These are phyloP conservation scores for Mortierella alpina DNA, from an alignment of 192 early-diverging fungal species.

Conservation along the genomic window DNA sequence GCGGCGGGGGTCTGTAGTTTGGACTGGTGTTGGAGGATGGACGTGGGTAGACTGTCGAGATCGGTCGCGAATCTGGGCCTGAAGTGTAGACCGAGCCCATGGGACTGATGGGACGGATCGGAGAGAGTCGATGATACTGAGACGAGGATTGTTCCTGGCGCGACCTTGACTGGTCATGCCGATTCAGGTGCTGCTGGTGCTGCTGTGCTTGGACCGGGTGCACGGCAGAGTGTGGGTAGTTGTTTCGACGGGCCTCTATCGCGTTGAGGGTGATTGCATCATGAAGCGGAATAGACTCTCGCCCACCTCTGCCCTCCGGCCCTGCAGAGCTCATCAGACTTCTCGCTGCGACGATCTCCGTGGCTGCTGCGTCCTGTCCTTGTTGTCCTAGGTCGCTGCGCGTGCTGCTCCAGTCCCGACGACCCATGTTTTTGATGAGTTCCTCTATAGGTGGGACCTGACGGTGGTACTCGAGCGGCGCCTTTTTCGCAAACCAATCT, in stretches of 20 bases:
- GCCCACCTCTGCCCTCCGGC: background rate
- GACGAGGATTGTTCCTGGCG: background rate
- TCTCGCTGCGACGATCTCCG: constrained; percentile 4
- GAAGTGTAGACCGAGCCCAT: background rate
- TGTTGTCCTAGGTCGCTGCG: background rate
- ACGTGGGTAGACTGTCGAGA: background rate
- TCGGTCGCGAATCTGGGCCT: background rate
- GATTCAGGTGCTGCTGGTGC: background rate
- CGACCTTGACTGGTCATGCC: background rate
- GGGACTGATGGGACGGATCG: constrained; percentile 14
- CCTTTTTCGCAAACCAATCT: constrained; percentile 31
- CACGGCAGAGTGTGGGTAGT: too few relatives aligned
- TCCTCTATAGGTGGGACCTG: constrained; percentile 25
- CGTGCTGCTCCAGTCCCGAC: background rate
- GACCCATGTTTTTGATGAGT: background rate
- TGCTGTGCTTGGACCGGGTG: background rate
- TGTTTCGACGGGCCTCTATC: too few relatives aligned
- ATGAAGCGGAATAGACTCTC: too few relatives aligned
- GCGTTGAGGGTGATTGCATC: too few relatives aligned
- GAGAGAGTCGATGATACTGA: background rate
- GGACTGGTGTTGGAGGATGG: constrained; percentile 16
- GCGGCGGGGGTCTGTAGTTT: constrained; percentile 21
- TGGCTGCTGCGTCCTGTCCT: background rate
- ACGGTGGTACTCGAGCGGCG: constrained; percentile 26
- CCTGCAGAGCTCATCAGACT: background rate